phyloP scores from a whole-genome alignment of 768 basidiomycete species.

The Paxillus ammoniavirescens region DNA sequence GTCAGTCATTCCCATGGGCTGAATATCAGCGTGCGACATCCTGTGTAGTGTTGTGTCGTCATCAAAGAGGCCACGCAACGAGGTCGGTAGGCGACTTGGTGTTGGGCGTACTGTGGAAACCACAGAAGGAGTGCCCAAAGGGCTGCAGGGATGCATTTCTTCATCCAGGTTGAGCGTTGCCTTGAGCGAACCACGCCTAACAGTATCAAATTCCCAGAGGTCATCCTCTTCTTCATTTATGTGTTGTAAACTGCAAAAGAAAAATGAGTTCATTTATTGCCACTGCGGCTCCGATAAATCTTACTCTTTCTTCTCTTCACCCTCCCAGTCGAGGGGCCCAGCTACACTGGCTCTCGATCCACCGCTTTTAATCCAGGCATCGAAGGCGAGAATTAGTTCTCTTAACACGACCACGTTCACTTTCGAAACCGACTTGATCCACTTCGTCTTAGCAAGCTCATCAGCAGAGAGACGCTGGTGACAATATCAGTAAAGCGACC shows the following conservation, averaged over 20 bases:
- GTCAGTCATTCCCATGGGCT: conserved; percentile 56
- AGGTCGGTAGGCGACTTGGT: conserved; percentile 64
- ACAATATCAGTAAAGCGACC: conserved; percentile 6
- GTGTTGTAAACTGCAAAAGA: conserved; percentile 16
- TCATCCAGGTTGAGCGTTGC: conserved; percentile 24
- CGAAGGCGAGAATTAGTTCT: conserved; percentile 78
- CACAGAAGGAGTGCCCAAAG: conserved; percentile 12
- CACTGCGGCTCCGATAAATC: not conserved
- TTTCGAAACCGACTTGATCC: conserved; percentile 81
- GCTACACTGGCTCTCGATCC: conserved; percentile 79
- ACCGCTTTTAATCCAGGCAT: conserved; percentile 64
- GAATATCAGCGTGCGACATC: conserved; percentile 2
- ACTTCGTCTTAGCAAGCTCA: conserved; percentile 82
- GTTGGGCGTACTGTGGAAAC: conserved; percentile 51
- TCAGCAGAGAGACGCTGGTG: conserved; percentile 83
- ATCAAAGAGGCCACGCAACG: conserved; percentile 78
- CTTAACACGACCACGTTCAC: conserved; percentile 64
- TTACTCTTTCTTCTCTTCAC: conserved; percentile 59
- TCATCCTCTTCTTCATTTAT: conserved; percentile 32
- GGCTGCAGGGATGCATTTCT: conserved; percentile 14
- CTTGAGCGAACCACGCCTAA: conserved; percentile 43
- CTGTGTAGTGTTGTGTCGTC: conserved; percentile 42
- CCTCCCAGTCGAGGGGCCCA: conserved; percentile 70
- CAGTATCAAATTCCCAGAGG: conserved; percentile 77
- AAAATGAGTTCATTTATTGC: conserved; percentile 6